These are phyloP conservation scores for Fagopyrum homotropicum DNA, from an alignment of 148 eudicot genomes.

Conservation along the genomic window DNA sequence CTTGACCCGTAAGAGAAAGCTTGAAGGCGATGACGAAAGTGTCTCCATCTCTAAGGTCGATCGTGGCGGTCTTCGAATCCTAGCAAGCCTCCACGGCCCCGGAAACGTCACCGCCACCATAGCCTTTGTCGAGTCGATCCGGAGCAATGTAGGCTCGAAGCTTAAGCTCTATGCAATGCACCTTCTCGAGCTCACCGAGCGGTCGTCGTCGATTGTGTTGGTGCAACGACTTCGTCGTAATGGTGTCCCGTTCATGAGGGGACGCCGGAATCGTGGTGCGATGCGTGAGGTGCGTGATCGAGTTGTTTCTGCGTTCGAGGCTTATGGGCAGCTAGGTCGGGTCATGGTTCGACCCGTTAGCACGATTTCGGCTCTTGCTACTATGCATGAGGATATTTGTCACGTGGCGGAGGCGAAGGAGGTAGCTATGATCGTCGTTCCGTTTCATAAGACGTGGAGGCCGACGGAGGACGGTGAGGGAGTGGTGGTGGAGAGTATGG, in stretches of 20 bases:
- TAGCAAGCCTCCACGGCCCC: conserved; percentile 43
- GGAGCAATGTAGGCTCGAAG: conserved; percentile 24
- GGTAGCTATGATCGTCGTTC: conserved; percentile 49
- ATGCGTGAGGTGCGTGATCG: conserved; percentile 26
- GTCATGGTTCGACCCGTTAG: conserved; percentile 52
- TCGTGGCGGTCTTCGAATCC: conserved; percentile 24
- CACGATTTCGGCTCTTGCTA: conserved; percentile 39
- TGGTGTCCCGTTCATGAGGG: conserved; percentile 36
- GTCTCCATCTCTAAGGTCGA: neutral
- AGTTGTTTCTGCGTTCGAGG: conserved; percentile 45
- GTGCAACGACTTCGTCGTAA: conserved; percentile 50
- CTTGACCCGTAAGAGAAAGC: conserved; percentile 21
- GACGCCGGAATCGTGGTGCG: conserved; percentile 4
- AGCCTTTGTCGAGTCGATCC: conserved; percentile 42
- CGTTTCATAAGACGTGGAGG: conserved; percentile 64
- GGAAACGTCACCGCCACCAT: conserved; percentile 42
- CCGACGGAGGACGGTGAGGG: conserved; percentile 8
- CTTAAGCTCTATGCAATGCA: conserved; percentile 53
- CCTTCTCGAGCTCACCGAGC: conserved; percentile 47
- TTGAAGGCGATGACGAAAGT: conserved; percentile 17
- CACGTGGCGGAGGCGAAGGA: conserved; percentile 42
- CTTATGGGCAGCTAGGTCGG: conserved; percentile 50
- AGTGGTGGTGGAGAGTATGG: conserved; percentile 41
- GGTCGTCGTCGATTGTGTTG: conserved; percentile 48
- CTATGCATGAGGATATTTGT: conserved; percentile 64